Percentiles rank a stretch among this genome's conserved stretches.
phyloP scores from a whole-genome alignment of 176 grass and related monocot genomes.

The Areca catechu region DNA sequence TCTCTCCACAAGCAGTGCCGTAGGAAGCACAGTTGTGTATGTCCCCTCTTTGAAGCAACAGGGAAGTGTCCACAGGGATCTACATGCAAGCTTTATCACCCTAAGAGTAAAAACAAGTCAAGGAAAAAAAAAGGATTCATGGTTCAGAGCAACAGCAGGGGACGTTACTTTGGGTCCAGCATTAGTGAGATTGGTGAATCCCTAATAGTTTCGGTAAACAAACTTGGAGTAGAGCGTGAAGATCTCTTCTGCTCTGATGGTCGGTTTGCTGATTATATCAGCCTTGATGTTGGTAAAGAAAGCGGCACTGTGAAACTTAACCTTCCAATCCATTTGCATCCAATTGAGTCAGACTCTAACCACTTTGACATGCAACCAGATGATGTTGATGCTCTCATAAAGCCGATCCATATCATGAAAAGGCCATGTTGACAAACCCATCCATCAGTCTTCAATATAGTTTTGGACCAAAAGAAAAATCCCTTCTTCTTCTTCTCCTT shows the following conservation, averaged over 20 bases:
- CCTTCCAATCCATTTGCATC: constrained; percentile 6
- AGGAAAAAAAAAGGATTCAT: constrained; percentile 35
- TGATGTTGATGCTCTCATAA: constrained; percentile 61
- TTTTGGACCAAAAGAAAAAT: neutral
- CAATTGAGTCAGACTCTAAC: constrained; percentile 23
- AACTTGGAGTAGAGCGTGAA: constrained; percentile 25
- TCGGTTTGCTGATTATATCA: constrained; percentile 43
- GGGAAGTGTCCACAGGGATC: constrained; percentile 66
- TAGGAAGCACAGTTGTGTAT: constrained; percentile 91
- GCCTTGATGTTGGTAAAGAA: constrained; percentile 18
- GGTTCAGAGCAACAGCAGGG: constrained; percentile 48
- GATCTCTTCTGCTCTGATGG: constrained; percentile 19
- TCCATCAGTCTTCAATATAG: neutral
- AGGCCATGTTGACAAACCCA: constrained; percentile 29
- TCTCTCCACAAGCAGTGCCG: constrained; percentile 63
- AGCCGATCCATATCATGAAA: constrained; percentile 73
- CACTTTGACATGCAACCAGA: constrained; percentile 30
- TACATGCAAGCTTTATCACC: constrained; percentile 94
- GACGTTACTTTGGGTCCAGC: constrained; percentile 63
- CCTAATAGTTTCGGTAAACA: constrained; percentile 19
- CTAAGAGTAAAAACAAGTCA: constrained; percentile 56
- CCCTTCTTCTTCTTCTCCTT: too few relatives aligned
- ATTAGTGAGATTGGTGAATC: constrained; percentile 22
- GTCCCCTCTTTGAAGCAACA: constrained; percentile 60
- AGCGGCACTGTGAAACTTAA: constrained; percentile 6